Conservation (phyloP, 345 rosid species). For the Populus simonii region DNA sequence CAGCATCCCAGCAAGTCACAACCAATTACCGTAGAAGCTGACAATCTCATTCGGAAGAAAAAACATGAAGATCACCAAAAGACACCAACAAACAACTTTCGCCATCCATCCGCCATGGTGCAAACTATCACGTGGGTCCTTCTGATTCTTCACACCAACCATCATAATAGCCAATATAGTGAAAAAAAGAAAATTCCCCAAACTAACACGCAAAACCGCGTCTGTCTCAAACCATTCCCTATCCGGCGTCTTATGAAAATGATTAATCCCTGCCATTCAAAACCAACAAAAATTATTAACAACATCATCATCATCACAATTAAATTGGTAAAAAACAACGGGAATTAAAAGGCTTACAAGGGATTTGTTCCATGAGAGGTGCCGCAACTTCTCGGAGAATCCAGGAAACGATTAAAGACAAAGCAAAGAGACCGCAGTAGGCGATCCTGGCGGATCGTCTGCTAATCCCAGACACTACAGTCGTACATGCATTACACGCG, state of each 20-base stretch:
- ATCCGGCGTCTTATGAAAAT: slow-evolving; percentile 78
- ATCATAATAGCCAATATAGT: slow-evolving; percentile 69
- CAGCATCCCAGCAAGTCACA: not conserved
- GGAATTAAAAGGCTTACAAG: slow-evolving; percentile 55
- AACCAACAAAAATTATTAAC: not conserved
- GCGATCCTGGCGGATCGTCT: slow-evolving; percentile 95
- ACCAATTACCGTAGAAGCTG: slow-evolving; percentile 71
- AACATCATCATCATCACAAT: not conserved
- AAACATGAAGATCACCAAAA: slow-evolving; percentile 87
- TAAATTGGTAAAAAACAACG: not conserved
- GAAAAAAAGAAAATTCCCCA: slow-evolving; percentile 92
- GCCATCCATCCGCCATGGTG: slow-evolving; percentile 99
- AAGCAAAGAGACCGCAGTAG: slow-evolving; percentile 93
- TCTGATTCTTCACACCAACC: slow-evolving; percentile 91
- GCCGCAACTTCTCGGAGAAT: slow-evolving; percentile 97
- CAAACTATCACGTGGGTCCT: slow-evolving; percentile 91
- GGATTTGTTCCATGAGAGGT: slow-evolving; percentile 95
- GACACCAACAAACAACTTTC: slow-evolving; percentile 83
- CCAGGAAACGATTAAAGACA: slow-evolving; percentile 87
- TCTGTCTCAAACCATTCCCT: slow-evolving; percentile 98
- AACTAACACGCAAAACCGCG: slow-evolving; percentile 94
- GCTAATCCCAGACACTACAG: slow-evolving; percentile 89
- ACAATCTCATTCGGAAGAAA: slow-evolving; percentile 90
- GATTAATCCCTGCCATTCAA: slow-evolving; percentile 76
- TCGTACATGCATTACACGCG: slow-evolving; percentile 92